Evolutionary conservation across 305 asterid genomes (phyloP), one percentile per base, ranked within the genome.

Genomic region (Solanum hybrid): DNA sequence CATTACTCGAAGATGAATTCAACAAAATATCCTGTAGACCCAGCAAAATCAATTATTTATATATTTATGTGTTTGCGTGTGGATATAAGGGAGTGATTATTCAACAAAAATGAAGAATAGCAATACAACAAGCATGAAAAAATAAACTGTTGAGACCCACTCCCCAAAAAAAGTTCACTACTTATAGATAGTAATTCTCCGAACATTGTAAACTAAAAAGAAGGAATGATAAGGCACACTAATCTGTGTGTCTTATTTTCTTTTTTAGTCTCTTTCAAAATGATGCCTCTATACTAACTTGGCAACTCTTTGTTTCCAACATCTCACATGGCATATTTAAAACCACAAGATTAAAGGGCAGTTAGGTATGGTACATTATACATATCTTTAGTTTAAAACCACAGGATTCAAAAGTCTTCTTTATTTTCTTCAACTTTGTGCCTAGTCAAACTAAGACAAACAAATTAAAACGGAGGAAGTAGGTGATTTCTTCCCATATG

Each of bases 1-100:
- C 95, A 91, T 82, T 79, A 89, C 90, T 91, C 45, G 93, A 88
- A 37, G 94, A 92, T 86, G 97, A 91, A 77, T 93, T 93, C 88
- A 91, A 95, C 88, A 97, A 91, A 85, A 96, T 93, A 91, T 96
- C 99, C 99, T 97, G 89, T 88, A 94, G 90, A 89, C 51, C 91
- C 68, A 82, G 82, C 24, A 86, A 88, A 65, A n/a, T n/a, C 85
- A 29, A 68, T 31, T 13, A 20, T 57, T 51, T 57, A 85, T 57
- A 27, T 39, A 85, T 29, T 20, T 84, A 31, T 51, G 41, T 17
- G 41, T 10, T 15, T 1, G 31, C 27, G 5, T 22, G 34, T 31
- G 27, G 12, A 51, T 51, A 51, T 20, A 84, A 31, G 7, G 88
- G 31, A 57, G 76, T 11, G 33, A 29, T 31, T 84, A 32, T 51